These are phyloP conservation scores for Ascochyta clinopodiicola DNA, from an alignment of 2,329 filamentous ascomycete genomes.

Conservation along the genomic window DNA sequence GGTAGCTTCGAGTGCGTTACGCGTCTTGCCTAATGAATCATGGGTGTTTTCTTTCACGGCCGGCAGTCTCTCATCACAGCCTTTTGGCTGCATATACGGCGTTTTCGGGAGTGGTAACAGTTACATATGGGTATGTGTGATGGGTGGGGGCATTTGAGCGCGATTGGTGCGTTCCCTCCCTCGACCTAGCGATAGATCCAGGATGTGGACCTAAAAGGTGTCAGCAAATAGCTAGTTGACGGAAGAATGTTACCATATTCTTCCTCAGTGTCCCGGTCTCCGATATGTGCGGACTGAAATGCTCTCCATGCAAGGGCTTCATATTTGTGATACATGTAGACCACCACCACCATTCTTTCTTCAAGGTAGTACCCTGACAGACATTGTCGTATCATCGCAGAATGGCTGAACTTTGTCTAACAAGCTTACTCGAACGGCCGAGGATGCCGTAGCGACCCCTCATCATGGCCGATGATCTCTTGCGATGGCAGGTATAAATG, in stretches of 20 bases:
- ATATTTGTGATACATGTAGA: neutral
- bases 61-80: slow-evolving; percentile 9
- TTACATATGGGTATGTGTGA: slow-evolving; percentile 4
- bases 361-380: neutral
- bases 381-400: neutral
- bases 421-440: slow-evolving; percentile 13
- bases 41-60: slow-evolving; percentile 8
- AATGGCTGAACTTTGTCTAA: neutral
- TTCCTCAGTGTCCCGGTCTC: neutral
- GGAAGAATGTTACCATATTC: slow-evolving; percentile 3
- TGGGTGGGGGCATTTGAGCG: slow-evolving; percentile 9
- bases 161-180: slow-evolving; percentile 6
- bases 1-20: slow-evolving; percentile 6
- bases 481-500: neutral
- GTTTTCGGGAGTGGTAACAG: slow-evolving; percentile 7
- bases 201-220: slow-evolving; percentile 7
- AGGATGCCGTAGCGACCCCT: slow-evolving; percentile 16
- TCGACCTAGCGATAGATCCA: slow-evolving; percentile 5
- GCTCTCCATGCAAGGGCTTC: neutral
- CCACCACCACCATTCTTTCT: neutral
- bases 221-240: neutral
- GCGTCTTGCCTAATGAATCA: slow-evolving; percentile 11
- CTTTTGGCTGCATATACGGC: slow-evolving; percentile 17
- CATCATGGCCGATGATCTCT: neutral
- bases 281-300: neutral